phyloP scores from a whole-genome alignment of 2,329 filamentous ascomycete species.

The Penicillium polonicum region DNA sequence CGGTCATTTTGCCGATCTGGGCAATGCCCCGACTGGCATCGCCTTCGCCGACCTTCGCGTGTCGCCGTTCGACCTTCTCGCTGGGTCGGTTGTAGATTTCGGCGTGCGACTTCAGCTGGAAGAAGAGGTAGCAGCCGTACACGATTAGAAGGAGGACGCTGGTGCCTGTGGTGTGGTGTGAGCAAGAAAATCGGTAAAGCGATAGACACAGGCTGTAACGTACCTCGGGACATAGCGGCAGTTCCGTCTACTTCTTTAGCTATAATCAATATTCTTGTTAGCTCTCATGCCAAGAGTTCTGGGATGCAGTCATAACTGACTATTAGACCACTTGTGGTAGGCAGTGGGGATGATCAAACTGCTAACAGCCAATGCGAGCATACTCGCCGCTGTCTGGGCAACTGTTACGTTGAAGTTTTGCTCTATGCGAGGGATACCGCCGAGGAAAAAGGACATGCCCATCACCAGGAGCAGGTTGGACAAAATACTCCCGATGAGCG shows the following conservation, averaged over 20 bases:
- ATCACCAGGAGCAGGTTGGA: conserved; percentile 86
- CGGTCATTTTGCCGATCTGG: conserved; percentile 54
- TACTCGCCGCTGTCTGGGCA: conserved; percentile 80
- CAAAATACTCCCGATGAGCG: conserved; percentile 84
- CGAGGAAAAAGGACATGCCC: conserved; percentile 91
- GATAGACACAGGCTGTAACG: background rate
- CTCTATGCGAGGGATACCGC: conserved; percentile 72
- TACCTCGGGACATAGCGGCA: conserved; percentile 35
- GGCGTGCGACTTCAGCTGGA: conserved; percentile 85
- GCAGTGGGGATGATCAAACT: conserved; percentile 87
- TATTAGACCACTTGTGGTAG: conserved; percentile 62
- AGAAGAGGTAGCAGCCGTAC: conserved; percentile 80
- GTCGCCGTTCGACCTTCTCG: conserved; percentile 68
- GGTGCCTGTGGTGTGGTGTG: conserved; percentile 33
- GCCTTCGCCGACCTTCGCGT: conserved; percentile 50
- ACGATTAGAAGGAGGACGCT: conserved; percentile 80
- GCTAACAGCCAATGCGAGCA: conserved; percentile 75
- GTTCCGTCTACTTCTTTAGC: conserved; percentile 7
- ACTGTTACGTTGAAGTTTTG: conserved; percentile 92
- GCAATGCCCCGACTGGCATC: conserved; percentile 52
- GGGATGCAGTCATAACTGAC: conserved; percentile 17
- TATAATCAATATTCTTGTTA: background rate
- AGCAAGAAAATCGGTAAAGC: background rate
- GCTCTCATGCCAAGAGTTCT: background rate
- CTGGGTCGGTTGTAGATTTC: conserved; percentile 76